These are phyloP conservation scores for Avena sativa DNA, from an alignment of 176 grass and related monocot genomes.

Conservation along the genomic window DNA sequence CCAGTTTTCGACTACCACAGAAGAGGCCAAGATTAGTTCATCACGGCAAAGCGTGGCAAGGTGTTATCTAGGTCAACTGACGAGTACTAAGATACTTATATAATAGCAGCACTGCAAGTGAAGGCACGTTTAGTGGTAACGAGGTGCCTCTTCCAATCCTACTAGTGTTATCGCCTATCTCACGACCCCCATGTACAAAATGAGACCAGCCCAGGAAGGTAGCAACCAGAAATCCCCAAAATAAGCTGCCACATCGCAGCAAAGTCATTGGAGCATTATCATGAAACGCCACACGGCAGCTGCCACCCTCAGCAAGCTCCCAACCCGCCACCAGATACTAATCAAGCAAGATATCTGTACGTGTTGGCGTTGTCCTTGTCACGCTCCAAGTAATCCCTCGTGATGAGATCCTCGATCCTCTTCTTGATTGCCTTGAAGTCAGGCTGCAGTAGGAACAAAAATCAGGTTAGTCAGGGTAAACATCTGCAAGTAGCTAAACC, in stretches of 20 bases:
- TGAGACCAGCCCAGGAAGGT: conserved; percentile 18
- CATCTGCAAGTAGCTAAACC: not conserved
- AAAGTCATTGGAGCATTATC: conserved; percentile 18
- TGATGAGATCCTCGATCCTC: conserved; percentile 75
- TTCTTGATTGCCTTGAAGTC: conserved; percentile 88
- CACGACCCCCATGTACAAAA: conserved; percentile 57
- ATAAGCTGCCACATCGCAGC: conserved; percentile 14
- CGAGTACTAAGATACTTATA: not conserved
- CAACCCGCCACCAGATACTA: conserved; percentile 12
- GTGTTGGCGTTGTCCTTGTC: conserved; percentile 71
- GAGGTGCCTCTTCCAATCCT: not conserved
- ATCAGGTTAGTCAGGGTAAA: not conserved
- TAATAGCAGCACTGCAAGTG: not conserved
- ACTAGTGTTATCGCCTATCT: conserved; percentile 22
- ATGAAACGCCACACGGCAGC: conserved; percentile 24
- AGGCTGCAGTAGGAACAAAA: conserved; percentile 48
- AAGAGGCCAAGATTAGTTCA: too few species aligned
- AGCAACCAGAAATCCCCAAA: conserved; percentile 30
- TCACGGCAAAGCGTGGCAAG: not conserved
- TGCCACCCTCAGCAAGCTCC: conserved; percentile 31
- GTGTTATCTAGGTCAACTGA: not conserved
- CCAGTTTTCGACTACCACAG: too few species aligned
- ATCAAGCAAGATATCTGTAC: conserved; percentile 85
- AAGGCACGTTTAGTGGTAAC: not conserved
- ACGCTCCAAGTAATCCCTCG: conserved; percentile 71